Percentiles rank a stretch among this genome's conserved stretches.
Evolutionary conservation across 2,329 filamentous ascomycete genomes (phyloP).

Genomic region (Colletotrichum camelliae): DNA sequence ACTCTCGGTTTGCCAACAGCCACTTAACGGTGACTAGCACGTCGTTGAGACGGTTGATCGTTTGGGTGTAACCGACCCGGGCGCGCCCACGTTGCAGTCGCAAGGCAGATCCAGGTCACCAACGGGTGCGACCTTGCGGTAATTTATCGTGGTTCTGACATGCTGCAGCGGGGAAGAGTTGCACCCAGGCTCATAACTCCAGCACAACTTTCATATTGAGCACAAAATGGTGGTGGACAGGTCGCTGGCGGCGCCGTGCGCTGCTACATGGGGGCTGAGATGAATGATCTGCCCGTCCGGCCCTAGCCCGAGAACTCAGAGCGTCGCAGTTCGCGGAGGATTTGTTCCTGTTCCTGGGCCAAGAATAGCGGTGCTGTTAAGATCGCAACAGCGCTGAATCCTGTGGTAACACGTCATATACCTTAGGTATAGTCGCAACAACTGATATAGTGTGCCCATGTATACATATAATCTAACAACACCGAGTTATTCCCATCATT

Average conservation of each 20-base stretch:
- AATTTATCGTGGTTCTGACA: not conserved
- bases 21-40: not conserved
- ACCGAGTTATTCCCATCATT: not conserved
- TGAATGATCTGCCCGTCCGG: constrained; percentile 1
- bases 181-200: not conserved
- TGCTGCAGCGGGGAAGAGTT: not conserved
- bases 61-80: not conserved
- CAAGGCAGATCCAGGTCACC: not conserved
- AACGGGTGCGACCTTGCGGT: not conserved
- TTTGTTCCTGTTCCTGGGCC: not conserved
- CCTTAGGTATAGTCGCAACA: not conserved
- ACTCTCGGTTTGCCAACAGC: not conserved
- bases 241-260: not conserved
- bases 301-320: constrained; percentile 12
- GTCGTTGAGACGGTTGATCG: not conserved
- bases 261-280: not conserved
- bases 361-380: not conserved
- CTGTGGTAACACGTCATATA: not conserved
- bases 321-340: not conserved
- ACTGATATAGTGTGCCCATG: not conserved
- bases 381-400: not conserved
- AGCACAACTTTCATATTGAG: not conserved
- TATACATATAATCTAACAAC: not conserved
- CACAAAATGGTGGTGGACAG: not conserved
- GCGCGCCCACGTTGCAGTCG: not conserved